Conservation (phyloP, 129 eudicot species). For the Flaveria robusta region DNA sequence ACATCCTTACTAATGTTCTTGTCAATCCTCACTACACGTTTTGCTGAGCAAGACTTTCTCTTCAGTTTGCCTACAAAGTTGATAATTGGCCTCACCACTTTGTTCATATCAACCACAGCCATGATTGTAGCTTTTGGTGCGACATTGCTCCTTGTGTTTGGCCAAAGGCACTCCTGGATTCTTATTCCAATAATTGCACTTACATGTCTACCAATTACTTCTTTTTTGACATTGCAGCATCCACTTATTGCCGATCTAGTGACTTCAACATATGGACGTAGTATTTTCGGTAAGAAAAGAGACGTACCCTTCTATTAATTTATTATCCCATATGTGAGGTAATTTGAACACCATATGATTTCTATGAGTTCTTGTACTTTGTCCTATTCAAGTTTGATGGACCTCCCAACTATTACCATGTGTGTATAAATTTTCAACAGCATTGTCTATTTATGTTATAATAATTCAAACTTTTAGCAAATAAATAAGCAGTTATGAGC, state of each 20-base stretch:
- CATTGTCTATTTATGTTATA: too few relatives aligned
- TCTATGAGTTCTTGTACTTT: too few relatives aligned
- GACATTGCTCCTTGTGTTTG: not conserved
- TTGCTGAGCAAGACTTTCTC: not conserved
- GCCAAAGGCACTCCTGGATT: not conserved
- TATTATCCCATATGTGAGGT: too few relatives aligned
- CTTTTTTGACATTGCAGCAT: not conserved
- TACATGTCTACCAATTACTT: not conserved
- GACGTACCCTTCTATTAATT: not conserved
- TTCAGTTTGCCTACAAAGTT: not conserved
- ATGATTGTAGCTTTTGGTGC: conserved; percentile 3
- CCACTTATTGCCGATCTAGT: not conserved
- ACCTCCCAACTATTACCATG: too few relatives aligned
- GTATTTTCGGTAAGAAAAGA: not conserved
- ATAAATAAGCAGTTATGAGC: too few relatives aligned
- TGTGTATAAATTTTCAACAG: too few relatives aligned
- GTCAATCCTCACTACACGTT: conserved; percentile 1
- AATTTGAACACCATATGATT: too few relatives aligned
- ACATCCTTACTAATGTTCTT: not conserved
- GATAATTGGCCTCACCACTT: conserved; percentile 1
- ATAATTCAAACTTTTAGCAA: too few relatives aligned
- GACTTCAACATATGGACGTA: not conserved
- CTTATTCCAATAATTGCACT: not conserved
- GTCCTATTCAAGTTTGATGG: too few relatives aligned
- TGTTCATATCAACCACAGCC: not conserved